Evolutionary conservation across 2,329 filamentous ascomycete species (phyloP).

Genomic region (Karstenula rhodostoma): DNA sequence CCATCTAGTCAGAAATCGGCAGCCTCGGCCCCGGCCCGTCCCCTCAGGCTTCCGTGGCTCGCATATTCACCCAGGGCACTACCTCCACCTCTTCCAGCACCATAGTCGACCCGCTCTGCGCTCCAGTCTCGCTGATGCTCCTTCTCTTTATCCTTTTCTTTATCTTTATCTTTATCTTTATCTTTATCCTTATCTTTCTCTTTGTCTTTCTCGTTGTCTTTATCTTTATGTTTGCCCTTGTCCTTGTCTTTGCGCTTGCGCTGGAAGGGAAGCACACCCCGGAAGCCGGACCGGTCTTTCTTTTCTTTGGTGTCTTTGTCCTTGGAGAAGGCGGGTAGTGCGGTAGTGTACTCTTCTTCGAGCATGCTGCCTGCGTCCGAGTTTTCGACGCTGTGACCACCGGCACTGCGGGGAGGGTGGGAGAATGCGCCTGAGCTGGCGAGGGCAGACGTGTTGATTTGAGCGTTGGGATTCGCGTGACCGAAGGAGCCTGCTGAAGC

Average conservation of each 20-base stretch:
- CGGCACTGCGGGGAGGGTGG: constrained; percentile 37
- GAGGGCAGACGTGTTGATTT: constrained; percentile 35
- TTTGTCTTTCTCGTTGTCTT: no score
- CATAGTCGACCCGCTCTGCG: constrained; percentile 28
- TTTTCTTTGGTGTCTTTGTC: constrained; percentile 46
- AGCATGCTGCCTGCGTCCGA: constrained; percentile 45
- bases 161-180: constrained; percentile 39
- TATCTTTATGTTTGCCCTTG: constrained; percentile 33
- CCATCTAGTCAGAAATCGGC: constrained; percentile 49
- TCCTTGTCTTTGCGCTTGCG: constrained; percentile 46
- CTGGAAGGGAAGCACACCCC: constrained; percentile 48
- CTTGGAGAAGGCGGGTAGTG: constrained; percentile 45
- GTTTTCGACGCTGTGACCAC: constrained; percentile 39
- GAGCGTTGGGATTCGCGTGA: constrained; percentile 35
- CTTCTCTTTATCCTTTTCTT: constrained; percentile 35
- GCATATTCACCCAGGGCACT: constrained; percentile 33
- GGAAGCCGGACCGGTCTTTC: constrained; percentile 48
- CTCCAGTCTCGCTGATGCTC: constrained; percentile 30
- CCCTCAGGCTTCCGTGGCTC: constrained; percentile 21
- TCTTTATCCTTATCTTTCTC: constrained; percentile 41
- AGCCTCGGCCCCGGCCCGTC: constrained; percentile 22
- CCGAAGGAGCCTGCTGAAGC: constrained; percentile 32
- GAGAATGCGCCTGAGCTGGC: constrained; percentile 30
- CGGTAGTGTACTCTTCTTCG: constrained; percentile 51
- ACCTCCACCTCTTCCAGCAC: constrained; percentile 19